These are phyloP conservation scores for Crithidia sp. DNA, from an alignment of 208 protist genomes.

Conservation along the genomic window DNA sequence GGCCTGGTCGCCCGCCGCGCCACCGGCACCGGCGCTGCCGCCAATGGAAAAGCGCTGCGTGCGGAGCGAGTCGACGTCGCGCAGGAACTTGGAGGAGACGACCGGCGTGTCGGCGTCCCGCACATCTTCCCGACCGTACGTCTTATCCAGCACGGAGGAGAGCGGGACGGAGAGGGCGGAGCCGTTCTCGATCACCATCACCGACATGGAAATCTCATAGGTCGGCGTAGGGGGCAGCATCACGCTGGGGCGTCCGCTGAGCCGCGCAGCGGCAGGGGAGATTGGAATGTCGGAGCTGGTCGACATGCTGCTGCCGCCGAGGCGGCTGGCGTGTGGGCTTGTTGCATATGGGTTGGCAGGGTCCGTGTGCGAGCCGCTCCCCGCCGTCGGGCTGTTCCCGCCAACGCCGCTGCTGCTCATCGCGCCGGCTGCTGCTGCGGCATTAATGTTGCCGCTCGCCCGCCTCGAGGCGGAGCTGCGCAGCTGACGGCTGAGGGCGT, in stretches of 20 bases:
- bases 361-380: constrained; percentile 23
- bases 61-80: constrained; percentile 49
- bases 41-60: constrained; percentile 64
- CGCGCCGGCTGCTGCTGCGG: constrained; percentile 1
- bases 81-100: constrained; percentile 60
- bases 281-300: constrained; percentile 15
- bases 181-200: constrained; percentile 91
- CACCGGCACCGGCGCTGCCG: constrained; percentile 16
- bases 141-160: constrained; percentile 79
- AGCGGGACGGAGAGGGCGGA: constrained; percentile 75
- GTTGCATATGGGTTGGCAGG: constrained; percentile 19
- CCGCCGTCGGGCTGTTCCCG: not conserved
- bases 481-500: constrained; percentile 58
- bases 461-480: constrained; percentile 33
- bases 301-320: constrained; percentile 19
- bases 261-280: constrained; percentile 36
- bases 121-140: constrained; percentile 68
- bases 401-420: not conserved
- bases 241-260: constrained; percentile 34
- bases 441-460: not conserved
- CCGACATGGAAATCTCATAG: constrained; percentile 84
- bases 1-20: constrained; percentile 1
- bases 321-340: constrained; percentile 10
- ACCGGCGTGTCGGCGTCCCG: constrained; percentile 89
- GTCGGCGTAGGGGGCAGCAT: constrained; percentile 18